These are phyloP conservation scores for Chernovozyma aurita DNA, from an alignment of 1,139 yeast species.

Conservation along the genomic window DNA sequence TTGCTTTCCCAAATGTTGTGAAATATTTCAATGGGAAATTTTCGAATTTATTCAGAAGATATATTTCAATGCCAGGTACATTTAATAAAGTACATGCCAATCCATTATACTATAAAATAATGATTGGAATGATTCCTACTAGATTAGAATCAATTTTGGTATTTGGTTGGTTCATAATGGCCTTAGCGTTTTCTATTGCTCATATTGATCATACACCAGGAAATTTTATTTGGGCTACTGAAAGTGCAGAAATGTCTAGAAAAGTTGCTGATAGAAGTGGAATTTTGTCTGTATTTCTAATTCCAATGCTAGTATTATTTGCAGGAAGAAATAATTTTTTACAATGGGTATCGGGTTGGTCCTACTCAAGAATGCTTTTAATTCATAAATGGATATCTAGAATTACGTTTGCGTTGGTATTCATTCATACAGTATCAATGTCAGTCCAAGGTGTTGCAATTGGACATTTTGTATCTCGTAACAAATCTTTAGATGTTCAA, in stretches of 20 bases:
- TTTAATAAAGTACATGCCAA: slow-evolving; percentile 39
- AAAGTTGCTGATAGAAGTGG: slow-evolving; percentile 63
- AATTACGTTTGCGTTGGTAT: slow-evolving; percentile 34
- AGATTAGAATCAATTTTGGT: slow-evolving; percentile 56
- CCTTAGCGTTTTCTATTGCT: slow-evolving; percentile 40
- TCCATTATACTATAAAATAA: slow-evolving; percentile 23
- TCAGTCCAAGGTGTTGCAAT: slow-evolving; percentile 30
- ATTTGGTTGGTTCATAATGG: slow-evolving; percentile 44
- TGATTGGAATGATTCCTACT: slow-evolving; percentile 51
- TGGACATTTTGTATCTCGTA: slow-evolving; percentile 35
- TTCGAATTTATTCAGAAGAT: slow-evolving; percentile 35
- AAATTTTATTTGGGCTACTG: slow-evolving; percentile 26
- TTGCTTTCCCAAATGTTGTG: slow-evolving; percentile 32
- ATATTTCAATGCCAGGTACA: slow-evolving; percentile 47
- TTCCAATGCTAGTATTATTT: slow-evolving; percentile 52
- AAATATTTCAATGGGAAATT: slow-evolving; percentile 27
- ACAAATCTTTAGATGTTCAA: slow-evolving; percentile 33
- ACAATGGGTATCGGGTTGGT: slow-evolving; percentile 64
- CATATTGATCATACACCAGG: slow-evolving; percentile 37
- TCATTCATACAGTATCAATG: slow-evolving; percentile 51
- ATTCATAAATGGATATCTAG: slow-evolving; percentile 69
- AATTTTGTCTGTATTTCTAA: slow-evolving; percentile 38
- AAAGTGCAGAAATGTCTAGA: slow-evolving; percentile 42
- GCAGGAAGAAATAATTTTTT: slow-evolving; percentile 68
- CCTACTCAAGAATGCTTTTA: slow-evolving; percentile 53